Percentiles rank a stretch among this genome's conserved stretches.
Evolutionary conservation across 306 rosid genomes (phyloP).

Genomic region (Prunus campanulata): DNA sequence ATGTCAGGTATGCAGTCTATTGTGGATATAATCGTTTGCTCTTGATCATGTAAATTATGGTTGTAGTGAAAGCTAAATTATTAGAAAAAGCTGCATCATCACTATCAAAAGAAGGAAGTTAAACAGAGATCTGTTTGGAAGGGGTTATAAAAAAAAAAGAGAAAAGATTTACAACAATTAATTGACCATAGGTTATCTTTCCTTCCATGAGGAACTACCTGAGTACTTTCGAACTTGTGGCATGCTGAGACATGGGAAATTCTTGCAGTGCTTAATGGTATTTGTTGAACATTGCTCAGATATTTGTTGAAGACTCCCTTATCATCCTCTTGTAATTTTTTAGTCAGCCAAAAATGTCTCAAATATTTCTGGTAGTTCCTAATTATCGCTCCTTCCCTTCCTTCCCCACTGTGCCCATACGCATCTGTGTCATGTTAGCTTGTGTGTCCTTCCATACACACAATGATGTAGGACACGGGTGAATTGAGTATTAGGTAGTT

Average conservation of each 20-base stretch:
- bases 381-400: background rate
- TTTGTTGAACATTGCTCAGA: background rate
- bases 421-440: background rate
- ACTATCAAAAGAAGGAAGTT: background rate
- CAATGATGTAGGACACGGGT: too few species aligned
- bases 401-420: background rate
- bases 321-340: background rate
- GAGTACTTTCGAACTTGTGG: background rate
- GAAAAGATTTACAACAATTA: background rate
- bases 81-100: background rate
- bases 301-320: background rate
- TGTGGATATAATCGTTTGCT: background rate
- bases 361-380: background rate
- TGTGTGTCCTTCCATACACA: too few species aligned
- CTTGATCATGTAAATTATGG: background rate
- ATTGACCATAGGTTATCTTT: background rate
- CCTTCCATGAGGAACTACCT: background rate
- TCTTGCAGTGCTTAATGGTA: background rate
- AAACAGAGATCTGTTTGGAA: background rate
- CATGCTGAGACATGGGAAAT: background rate
- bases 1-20: slow-evolving; percentile 59
- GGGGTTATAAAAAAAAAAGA: background rate
- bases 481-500: too few species aligned
- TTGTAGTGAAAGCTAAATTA: background rate
- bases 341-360: background rate